Conservation (phyloP, 768 basidiomycete genomes). For the Tephrocybe sp. region DNA sequence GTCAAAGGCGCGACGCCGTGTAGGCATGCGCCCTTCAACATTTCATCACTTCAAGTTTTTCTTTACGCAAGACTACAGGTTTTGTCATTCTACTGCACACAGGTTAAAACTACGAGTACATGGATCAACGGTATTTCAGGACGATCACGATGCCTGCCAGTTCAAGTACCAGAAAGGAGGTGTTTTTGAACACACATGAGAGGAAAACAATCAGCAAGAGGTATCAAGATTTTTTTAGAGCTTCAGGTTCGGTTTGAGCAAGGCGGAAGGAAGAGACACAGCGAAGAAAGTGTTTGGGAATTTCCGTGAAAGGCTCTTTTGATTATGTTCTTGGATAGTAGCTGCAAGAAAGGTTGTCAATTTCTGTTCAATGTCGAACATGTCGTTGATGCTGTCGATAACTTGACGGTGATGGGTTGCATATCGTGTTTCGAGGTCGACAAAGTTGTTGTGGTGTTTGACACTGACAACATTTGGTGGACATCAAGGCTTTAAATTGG, state of each 20-base stretch:
- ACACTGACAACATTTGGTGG: constrained; percentile 31
- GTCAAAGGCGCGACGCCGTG: background rate
- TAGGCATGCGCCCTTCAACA: background rate
- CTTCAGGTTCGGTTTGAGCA: constrained; percentile 16
- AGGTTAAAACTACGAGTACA: background rate
- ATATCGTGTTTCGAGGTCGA: constrained; percentile 57
- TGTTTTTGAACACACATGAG: too few relatives aligned
- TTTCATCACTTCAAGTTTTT: too few relatives aligned
- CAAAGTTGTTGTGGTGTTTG: constrained; percentile 48
- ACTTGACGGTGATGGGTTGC: constrained; percentile 39
- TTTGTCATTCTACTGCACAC: too few relatives aligned
- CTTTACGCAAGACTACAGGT: too few relatives aligned
- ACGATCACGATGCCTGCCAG: too few relatives aligned
- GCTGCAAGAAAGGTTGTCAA: constrained; percentile 32
- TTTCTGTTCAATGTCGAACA: constrained; percentile 37
- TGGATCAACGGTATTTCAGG: too few relatives aligned
- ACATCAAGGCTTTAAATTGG: constrained; percentile 1
- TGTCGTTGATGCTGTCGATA: constrained; percentile 37
- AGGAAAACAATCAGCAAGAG: background rate
- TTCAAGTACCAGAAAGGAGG: background rate
- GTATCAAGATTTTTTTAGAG: constrained; percentile 7
- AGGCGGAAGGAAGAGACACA: constrained; percentile 22
- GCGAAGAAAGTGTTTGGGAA: constrained; percentile 45
- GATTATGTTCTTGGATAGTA: constrained; percentile 47
- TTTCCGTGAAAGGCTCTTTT: constrained; percentile 44